Evolutionary conservation across 768 basidiomycete species (phyloP), one percentile per base, ranked within the genome.

Genomic region (Mycena polygramma): DNA sequence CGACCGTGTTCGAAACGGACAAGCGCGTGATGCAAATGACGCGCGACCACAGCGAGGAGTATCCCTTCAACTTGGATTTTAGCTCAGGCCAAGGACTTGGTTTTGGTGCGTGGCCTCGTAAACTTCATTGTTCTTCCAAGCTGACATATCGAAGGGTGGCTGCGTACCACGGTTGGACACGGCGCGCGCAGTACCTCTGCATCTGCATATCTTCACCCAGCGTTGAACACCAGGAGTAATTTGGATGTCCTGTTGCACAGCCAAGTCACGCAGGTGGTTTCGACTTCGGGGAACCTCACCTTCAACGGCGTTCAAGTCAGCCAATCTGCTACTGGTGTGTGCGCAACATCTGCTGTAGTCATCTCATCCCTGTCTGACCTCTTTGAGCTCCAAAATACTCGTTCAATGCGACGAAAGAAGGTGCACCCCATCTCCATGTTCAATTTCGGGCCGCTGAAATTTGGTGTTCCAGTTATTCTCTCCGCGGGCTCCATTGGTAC

Each of bases 21-120:
- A 49, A 49, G 22, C 11, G 48, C 48, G 48, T 17, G 22, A 49
- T 15, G n/a, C 48, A 24, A 49, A 41, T 15, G 15, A 41, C 41
- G 41, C 10, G 15, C 15, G 41, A 41, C 9, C 9, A 41, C 41
- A 15, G 41, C n/a, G 48, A 17, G 7, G n/a, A 76, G 49, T 87
- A 83, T 66, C 77, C 80, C 0, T 85, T 77, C 73, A 82, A 82
- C 46, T 11, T 72, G 10, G 82, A 83, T 68, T 71, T 79, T 58
- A 81, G 84, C 45, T 78, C 77, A 5, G 83, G 84, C 10, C 72
- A 74, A 13, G 68, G 71, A 0, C 69, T 83, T 1, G 83, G 83
- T 11, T 49, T 83, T 15, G 79, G 83, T 82, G 53, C 63, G 75
- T 53, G 2, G 22, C 15, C 5, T 10, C 41, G 11, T 15, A 41